Base-by-base conservation (phyloP, 2,329 filamentous ascomycete species). In the Fusarium abutilonis region DNA sequence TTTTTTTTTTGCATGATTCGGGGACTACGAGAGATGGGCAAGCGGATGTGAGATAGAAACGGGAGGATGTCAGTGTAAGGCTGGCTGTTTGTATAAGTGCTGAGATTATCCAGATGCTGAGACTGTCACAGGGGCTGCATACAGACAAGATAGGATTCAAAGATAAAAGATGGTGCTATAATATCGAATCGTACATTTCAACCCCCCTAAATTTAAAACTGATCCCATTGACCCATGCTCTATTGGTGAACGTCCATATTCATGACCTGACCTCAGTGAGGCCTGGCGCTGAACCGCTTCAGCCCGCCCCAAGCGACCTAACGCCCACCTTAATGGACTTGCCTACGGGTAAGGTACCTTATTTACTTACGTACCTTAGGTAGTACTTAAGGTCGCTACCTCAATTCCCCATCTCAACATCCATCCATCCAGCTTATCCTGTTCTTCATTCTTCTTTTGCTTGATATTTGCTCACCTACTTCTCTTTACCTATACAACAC, bases 201-300 rank as follows among this genome's bases (percentile, higher is more conserved):
- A 9, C 15, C 21, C 42, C 35, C 13, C 39, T 26, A 9, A 10
- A 38, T 31, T 13, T n/a, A 44, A 35, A 41, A 17, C 23, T 53
- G 40, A 39, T 39, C 35, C 45, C 39, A 61, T 54, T 52, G 35
- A 52, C 53, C 56, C 52, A 58, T 46, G 53, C 21, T 56, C 52
- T 28, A 29, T 66, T 29, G 26, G 46, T 44, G 39, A 50, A 51
- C 60, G 45, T 52, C 39, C 43, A 66, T 66, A 44, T 54, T 66
- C 58, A 66, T 65, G 63, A 66, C 63, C 61, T 64, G 61, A 64
- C 55, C 42, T 58, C 47, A 32, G n/a, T n/a, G n/a, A n/a, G n/a
- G n/a, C 43, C 54, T 62, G 58, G 63, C 46, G n/a, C 63, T 63
- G 53, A 66, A 53, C 48, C 42, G 47, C 47, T 35, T 46, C 40